A percentile compares a stretch with the other conserved stretches of the same genome.
Evolutionary conservation across 768 basidiomycete species (phyloP).

Genomic region (Clavaria fumosa): DNA sequence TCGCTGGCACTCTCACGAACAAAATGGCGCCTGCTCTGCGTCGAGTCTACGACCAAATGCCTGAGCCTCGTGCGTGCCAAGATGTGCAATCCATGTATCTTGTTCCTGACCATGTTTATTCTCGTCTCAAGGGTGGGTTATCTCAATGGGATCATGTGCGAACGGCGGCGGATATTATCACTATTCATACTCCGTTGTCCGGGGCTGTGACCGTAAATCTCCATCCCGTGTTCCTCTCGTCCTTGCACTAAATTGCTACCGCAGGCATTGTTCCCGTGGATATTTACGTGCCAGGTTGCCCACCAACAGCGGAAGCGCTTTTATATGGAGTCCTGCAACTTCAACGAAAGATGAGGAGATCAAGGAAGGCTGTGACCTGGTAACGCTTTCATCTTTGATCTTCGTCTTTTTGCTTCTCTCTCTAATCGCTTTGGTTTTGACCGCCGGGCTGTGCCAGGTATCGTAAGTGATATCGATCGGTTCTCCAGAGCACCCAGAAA

Average conservation of each 20-base stretch:
- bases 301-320: constrained; percentile 90
- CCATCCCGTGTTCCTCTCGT: constrained; percentile 1
- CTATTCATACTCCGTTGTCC: constrained; percentile 97
- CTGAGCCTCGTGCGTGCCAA: constrained; percentile 83
- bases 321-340: constrained; percentile 94
- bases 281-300: constrained; percentile 95
- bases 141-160: constrained; percentile 99
- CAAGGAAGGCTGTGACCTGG: constrained; percentile 80
- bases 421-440: background rate
- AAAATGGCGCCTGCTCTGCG: constrained; percentile 98
- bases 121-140: constrained; percentile 67
- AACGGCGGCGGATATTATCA: constrained; percentile 97
- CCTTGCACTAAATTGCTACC: constrained; percentile 3
- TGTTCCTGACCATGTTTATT: background rate
- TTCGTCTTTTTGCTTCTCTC: constrained; percentile 1
- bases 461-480: constrained; percentile 29
- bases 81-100: background rate
- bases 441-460: constrained; percentile 24
- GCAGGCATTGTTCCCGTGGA: constrained; percentile 93
- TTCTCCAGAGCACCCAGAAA: no score
- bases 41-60: constrained; percentile 98
- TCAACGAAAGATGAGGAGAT: constrained; percentile 89
- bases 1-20: constrained; percentile 96
- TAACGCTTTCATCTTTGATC: constrained; percentile 19
- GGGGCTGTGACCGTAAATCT: constrained; percentile 84